Base-by-base conservation (phyloP, 768 basidiomycete genomes). In the Inosperma sp. region DNA sequence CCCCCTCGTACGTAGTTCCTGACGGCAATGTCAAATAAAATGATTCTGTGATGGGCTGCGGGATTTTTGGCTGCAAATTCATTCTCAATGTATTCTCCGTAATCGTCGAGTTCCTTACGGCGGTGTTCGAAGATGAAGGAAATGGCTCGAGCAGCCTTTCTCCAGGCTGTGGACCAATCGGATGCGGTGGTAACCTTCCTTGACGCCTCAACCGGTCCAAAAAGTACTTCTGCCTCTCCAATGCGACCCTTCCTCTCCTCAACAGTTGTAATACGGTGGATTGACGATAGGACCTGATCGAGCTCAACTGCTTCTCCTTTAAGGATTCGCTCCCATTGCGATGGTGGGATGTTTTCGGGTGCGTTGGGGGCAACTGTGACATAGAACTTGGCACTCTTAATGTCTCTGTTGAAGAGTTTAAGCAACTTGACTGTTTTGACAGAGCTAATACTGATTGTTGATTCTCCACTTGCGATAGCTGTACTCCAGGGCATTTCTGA, bases 91-190 rank as follows among this genome's bases (percentile, higher is more conserved):
- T 27, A 37, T 30, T 40, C 16, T 35, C 44, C 31, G 29, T 52
- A 52, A 2, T 35, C 27, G n/a, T n/a, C 14, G 34, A 55, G 14
- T 37, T 72, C 64, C 0, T 39, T 14, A 3, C 26, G 25, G 7
- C 62, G 36, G 30, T 68, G 62, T 1, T 62, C 62, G 47, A 66
- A 68, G 1, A 55, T 56, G 44, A 61, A 68, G 0, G 12, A 4
- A n/a, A 52, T 51, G 1, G 67, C 65, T 34, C 48, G 31, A 6
- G 35, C 13, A 10, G 53, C 39, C 0, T n/a, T 8, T 7, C 52
- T 25, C 56, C 61, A 68, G 0, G 67, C 65, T 4, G 45, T 23
- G 30, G 51, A 26, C 65, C 65, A 70, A 4, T 69, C 58, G 2
- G 51, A 47, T 2, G 25, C 23, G 19, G 56, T 55, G 16, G 22